Base-by-base conservation (phyloP, 352 stramenopile species). In the Globisporangium orthogonon region DNA sequence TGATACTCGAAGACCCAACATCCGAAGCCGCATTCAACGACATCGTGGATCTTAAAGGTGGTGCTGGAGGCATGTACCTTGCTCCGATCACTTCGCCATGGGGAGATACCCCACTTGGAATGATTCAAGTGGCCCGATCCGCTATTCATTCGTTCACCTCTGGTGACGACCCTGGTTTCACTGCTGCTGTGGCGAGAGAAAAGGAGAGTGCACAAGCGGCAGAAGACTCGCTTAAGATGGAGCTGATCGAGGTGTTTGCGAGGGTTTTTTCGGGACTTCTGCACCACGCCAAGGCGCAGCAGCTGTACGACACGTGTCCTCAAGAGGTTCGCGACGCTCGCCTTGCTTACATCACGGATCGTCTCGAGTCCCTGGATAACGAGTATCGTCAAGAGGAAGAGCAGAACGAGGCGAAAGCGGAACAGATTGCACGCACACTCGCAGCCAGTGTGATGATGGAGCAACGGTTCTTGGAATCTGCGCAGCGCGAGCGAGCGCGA, bases 21-120 rank as follows among this genome's bases (percentile, higher is more conserved):
- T 70, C 71, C 0, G 67, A 89, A 51, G 62, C 77, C 23, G 70
- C 58, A 3, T 91, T 83, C 62, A 91, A 91, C 40, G 78, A 89
- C 50, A 88, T 76, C 0, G 76, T 87, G 3, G 82, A 91, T 50
- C 70, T 89, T 29, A 63, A 66, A 23, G 78, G 78, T 2, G 77
- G 77, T 0, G 73, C 75, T 29, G 62, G 73, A 43, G 82, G 78
- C 0, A 50, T 90, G 50, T 89, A 89, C 47, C 59, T 92, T 7
- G 66, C 63, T 1, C 67, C 76, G 4, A 90, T 89, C 54, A 52
- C 65, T 7, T 86, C 79, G 14, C 70, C 73, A 1, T 89, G 76
- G 77, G 58, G 64, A 1, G 56, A 70, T 0, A 52, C 68, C 1
- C 72, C 77, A 3, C 72, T 89, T 29, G 79, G 82, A 2, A 76